A percentile compares a stretch with the other conserved stretches of the same genome.
phyloP scores from a whole-genome alignment of 2,329 filamentous ascomycete species.

The Aureobasidium sp. region DNA sequence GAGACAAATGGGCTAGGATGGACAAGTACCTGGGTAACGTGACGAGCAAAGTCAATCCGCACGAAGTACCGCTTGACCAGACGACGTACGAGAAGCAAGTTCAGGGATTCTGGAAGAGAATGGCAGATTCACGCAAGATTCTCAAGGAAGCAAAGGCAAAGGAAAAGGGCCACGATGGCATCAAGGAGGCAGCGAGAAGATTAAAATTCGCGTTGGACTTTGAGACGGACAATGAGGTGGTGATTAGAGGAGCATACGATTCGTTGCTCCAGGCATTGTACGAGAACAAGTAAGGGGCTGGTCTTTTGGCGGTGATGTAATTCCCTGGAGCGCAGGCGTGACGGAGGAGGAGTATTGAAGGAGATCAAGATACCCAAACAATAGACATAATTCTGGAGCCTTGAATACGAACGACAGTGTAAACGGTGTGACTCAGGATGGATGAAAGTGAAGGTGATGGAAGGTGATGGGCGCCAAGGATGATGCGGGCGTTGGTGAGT shows the following conservation, averaged over 20 bases:
- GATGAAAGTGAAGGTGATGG: not conserved
- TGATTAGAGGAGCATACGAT: not conserved
- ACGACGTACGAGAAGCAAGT: conserved; percentile 18
- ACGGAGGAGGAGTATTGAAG: not conserved
- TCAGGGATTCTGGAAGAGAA: conserved; percentile 18
- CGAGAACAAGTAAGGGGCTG: not conserved
- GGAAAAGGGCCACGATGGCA: not conserved
- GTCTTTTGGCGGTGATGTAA: not conserved
- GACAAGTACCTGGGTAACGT: conserved; percentile 15
- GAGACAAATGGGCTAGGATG: conserved; percentile 19
- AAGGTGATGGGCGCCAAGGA: not conserved
- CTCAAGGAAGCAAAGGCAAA: conserved; percentile 8
- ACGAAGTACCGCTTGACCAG: conserved; percentile 14
- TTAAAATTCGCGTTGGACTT: not conserved
- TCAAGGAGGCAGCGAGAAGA: not conserved
- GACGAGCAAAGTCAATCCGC: conserved; percentile 10
- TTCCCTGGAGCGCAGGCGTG: not conserved
- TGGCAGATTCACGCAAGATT: conserved; percentile 13
- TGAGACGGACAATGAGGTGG: conserved; percentile 4
- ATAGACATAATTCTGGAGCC: not conserved
- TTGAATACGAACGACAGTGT: not conserved
- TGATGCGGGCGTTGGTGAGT: not conserved
- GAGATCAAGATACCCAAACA: not conserved
- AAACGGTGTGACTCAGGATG: not conserved
- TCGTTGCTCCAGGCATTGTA: not conserved